These are phyloP conservation scores for Penstemon newberryi DNA, from an alignment of 257 asterid species.

Conservation along the genomic window DNA sequence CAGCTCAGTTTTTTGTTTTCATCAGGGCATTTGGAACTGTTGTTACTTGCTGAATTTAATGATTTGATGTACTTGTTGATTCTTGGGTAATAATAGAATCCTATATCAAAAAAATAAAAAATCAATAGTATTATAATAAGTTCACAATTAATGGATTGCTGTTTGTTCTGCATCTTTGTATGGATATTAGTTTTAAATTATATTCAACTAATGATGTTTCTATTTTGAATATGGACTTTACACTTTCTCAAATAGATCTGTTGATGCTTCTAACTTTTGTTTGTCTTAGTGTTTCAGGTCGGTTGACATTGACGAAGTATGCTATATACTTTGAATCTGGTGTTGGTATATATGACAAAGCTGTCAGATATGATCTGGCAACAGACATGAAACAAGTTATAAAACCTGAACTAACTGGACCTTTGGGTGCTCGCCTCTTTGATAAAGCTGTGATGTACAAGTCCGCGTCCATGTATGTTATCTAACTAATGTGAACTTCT, in stretches of 20 bases:
- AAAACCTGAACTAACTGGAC: conserved; percentile 93
- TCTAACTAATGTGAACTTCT: conserved; percentile 32
- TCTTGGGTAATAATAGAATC: too few relatives aligned
- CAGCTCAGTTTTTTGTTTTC: neutral
- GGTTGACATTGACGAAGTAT: conserved; percentile 76
- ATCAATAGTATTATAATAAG: neutral
- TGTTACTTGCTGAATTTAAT: neutral
- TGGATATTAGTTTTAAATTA: conserved; percentile 7
- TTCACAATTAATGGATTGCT: conserved; percentile 15
- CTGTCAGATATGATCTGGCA: conserved; percentile 80
- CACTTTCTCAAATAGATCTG: conserved; percentile 22
- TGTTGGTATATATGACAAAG: conserved; percentile 84
- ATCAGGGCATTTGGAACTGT: neutral
- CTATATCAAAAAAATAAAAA: too few relatives aligned
- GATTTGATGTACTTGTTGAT: too few relatives aligned
- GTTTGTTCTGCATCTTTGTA: conserved; percentile 8
- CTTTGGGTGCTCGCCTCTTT: conserved; percentile 93
- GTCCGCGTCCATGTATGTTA: conserved; percentile 68
- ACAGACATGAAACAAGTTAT: conserved; percentile 71
- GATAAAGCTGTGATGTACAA: conserved; percentile 97
- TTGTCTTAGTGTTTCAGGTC: conserved; percentile 52
- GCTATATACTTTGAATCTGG: conserved; percentile 91
- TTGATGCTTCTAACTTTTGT: conserved; percentile 24
- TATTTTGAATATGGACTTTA: conserved; percentile 5
- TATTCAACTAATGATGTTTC: conserved; percentile 7